A percentile compares a stretch with the other conserved stretches of the same genome.
Conservation (phyloP, 495 filamentous ascomycete genomes). For the Cairneyella variabilis region DNA sequence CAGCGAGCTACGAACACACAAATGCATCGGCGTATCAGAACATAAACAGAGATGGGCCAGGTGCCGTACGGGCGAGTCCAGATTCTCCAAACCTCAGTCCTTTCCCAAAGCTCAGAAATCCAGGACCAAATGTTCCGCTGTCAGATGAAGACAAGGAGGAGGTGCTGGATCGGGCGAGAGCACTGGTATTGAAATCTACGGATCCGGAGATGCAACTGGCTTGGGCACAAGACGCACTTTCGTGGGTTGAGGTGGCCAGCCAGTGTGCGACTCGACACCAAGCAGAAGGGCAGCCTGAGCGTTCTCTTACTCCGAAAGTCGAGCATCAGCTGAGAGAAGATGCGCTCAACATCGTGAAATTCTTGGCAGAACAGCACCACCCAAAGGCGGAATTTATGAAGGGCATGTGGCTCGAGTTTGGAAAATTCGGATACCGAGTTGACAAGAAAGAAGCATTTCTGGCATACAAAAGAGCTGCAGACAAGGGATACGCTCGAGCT, state of each 20-base stretch:
- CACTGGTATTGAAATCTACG: constrained; percentile 84
- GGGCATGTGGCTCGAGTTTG: constrained; percentile 97
- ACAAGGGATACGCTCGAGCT: constrained; percentile 86
- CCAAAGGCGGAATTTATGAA: constrained; percentile 93
- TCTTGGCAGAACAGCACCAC: constrained; percentile 86
- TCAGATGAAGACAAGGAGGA: constrained; percentile 92
- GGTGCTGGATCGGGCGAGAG: constrained; percentile 75
- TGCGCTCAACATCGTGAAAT: constrained; percentile 85
- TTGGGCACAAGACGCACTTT: constrained; percentile 90
- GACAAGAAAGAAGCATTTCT: constrained; percentile 94
- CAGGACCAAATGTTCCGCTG: constrained; percentile 85
- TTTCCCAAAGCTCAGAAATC: constrained; percentile 79
- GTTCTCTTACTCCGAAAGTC: constrained; percentile 74
- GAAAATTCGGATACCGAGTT: constrained; percentile 82
- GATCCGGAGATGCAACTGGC: constrained; percentile 95
- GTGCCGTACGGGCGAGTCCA: constrained; percentile 30
- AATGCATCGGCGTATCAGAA: constrained; percentile 37
- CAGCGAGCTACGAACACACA: constrained; percentile 35
- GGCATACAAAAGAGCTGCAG: constrained; percentile 79
- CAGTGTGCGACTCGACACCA: constrained; percentile 38
- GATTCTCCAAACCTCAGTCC: constrained; percentile 83
- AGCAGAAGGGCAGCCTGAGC: constrained; percentile 42
- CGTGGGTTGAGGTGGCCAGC: constrained; percentile 80
- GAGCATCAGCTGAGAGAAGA: constrained; percentile 86
- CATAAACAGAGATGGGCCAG: constrained; percentile 28